Base-by-base conservation (phyloP, 2,329 filamentous ascomycete genomes). In the Curvularia sp. region DNA sequence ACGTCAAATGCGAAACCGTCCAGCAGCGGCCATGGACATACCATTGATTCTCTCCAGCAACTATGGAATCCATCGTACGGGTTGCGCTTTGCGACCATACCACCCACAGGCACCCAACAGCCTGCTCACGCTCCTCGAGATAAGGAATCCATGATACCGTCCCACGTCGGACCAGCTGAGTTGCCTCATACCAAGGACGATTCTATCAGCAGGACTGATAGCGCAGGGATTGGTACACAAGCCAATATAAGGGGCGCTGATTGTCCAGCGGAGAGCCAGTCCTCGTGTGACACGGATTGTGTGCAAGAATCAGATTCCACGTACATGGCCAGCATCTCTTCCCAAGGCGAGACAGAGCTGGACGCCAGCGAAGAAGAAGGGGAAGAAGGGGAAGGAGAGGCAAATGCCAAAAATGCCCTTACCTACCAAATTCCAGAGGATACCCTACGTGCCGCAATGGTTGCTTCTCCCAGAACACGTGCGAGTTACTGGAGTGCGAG, bases 401-500 rank as follows among this genome's bases (percentile, higher is more conserved):
- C 52, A 10, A 66, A 74, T 52, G 44, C 61, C 13, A 64, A 71
- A 22, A 55, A 59, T 1, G 60, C 72, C 8, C 68, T 77, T 8
- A 53, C 65, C 4, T 77, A 67, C 39, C 75, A 76, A 43, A 76
- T 77, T 22, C 75, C 75, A 1, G 50, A 68, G 41, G 67, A 72
- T 4, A 50, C 59, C 5, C 47, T 76, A 9, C 67, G 65, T 26
- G 62, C 63, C 30, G 69, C 74, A 7, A 71, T 75, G 69, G 57
- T 65, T 31, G 74, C 74, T 15, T 64, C 71, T 26, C 69, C 66
- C 28, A 70, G 71, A 15, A 74, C 65, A 15, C 65, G 64, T 39
- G 71, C 64, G 43, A 68, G 69, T 38, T 91, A 82, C 68, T 95
- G 89, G 89, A 86, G 85, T 2, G 85, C 92, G 70, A 81, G 73